These are phyloP conservation scores for Astrocystis sublimbata DNA, from an alignment of 495 filamentous ascomycete genomes.

Conservation along the genomic window DNA sequence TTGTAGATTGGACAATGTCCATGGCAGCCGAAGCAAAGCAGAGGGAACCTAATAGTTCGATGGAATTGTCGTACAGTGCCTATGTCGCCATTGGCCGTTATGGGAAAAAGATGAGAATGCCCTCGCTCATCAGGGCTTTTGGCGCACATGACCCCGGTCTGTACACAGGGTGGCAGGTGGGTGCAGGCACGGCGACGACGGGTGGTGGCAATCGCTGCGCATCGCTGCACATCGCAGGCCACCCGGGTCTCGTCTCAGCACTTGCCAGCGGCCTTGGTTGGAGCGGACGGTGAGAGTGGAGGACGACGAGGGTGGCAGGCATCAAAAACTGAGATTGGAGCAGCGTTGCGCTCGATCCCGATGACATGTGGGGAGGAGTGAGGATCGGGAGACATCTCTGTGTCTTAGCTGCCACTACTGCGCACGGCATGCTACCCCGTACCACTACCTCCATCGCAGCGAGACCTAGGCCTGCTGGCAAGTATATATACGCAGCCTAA, in stretches of 20 bases:
- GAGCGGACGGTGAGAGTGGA: no score
- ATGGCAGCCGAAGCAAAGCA: conserved; percentile 4
- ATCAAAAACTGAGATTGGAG: conserved; percentile 4
- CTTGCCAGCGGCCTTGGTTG: no score
- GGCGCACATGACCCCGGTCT: conserved; percentile 9
- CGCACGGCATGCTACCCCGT: neutral
- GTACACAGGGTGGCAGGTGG: neutral
- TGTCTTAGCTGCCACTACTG: neutral
- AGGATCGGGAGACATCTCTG: conserved; percentile 11
- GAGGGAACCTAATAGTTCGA: neutral
- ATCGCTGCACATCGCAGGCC: neutral
- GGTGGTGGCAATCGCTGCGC: neutral
- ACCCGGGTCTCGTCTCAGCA: no score
- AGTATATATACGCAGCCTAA: neutral
- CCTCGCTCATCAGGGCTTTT: conserved; percentile 1
- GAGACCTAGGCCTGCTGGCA: neutral
- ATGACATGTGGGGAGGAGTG: conserved; percentile 8
- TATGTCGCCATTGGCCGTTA: neutral
- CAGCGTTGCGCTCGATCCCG: conserved; percentile 15
- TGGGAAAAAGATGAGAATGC: conserved; percentile 6
- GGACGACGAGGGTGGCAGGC: neutral
- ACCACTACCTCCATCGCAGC: no score
- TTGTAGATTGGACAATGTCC: conserved; percentile 1
- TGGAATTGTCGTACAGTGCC: neutral
- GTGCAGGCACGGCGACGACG: neutral